Percentiles rank a stretch among this genome's conserved stretches.
phyloP scores from a whole-genome alignment of 78 protist species.

The Polysphondylium violaceum region DNA sequence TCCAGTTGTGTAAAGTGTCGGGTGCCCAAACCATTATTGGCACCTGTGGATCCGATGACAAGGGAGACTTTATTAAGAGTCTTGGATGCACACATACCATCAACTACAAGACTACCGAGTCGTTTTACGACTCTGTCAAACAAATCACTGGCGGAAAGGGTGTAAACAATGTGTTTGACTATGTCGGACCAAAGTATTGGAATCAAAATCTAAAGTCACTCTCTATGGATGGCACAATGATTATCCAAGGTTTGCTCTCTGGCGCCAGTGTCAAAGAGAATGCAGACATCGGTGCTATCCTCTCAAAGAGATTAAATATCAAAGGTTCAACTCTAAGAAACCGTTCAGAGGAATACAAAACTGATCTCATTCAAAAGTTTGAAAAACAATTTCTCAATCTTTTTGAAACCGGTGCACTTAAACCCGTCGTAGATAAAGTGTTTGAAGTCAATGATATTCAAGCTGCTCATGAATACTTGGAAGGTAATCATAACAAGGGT shows the following conservation, averaged over 20 bases:
- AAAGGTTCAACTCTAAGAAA: conserved; percentile 81
- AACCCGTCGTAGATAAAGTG: conserved; percentile 67
- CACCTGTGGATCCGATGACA: conserved; percentile 56
- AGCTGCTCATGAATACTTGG: conserved; percentile 71
- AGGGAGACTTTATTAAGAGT: background rate
- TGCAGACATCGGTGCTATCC: conserved; percentile 42
- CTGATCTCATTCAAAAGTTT: conserved; percentile 14
- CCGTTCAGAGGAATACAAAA: conserved; percentile 56
- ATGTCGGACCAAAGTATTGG: conserved; percentile 83
- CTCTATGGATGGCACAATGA: conserved; percentile 75
- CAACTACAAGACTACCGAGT: conserved; percentile 66
- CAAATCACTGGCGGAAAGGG: conserved; percentile 40
- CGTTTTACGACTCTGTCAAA: conserved; percentile 6
- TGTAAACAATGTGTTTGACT: conserved; percentile 49
- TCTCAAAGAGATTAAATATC: conserved; percentile 57
- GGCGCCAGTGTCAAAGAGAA: conserved; percentile 39
- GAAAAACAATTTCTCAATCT: background rate
- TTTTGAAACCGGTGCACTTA: conserved; percentile 51
- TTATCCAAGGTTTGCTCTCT: conserved; percentile 55
- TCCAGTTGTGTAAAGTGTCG: conserved; percentile 49
- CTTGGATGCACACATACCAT: conserved; percentile 62
- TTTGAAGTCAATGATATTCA: conserved; percentile 35
- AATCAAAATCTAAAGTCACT: conserved; percentile 69
- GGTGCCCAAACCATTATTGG: conserved; percentile 42
- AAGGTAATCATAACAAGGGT: conserved; percentile 66